Conservation (phyloP, 75 land plant genomes). For the Cupressus sempervirens region DNA sequence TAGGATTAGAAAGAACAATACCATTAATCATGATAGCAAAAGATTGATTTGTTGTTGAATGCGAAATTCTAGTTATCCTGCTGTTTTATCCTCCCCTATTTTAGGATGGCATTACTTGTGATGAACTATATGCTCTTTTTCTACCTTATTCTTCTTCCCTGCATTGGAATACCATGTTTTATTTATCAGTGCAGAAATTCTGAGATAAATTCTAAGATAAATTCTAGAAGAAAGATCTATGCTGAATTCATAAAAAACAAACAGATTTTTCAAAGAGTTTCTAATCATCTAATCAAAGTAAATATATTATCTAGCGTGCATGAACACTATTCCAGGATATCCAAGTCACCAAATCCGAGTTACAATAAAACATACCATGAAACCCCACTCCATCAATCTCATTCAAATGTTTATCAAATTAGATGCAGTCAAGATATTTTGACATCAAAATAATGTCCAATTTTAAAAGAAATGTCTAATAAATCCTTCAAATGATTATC, state of each 20-base stretch:
- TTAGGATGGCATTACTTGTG: conserved; percentile 19
- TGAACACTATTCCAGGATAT: no score
- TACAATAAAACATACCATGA: not conserved
- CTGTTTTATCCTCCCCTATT: not conserved
- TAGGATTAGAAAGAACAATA: no score
- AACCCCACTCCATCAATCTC: not conserved
- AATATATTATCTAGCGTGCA: not conserved
- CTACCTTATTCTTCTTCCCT: not conserved
- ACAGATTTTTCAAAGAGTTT: not conserved
- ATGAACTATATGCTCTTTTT: conserved; percentile 38
- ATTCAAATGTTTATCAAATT: no score
- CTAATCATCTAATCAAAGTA: not conserved
- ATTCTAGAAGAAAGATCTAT: not conserved
- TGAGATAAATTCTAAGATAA: no score
- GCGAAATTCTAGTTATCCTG: no score
- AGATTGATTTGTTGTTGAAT: no score
- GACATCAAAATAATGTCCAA: no score
- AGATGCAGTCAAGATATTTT: no score
- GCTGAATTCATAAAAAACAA: no score
- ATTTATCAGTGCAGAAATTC: not conserved
- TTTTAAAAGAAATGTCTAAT: not conserved
- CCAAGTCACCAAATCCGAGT: not conserved
- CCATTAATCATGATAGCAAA: no score
- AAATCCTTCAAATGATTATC: not conserved
- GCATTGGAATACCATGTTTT: not conserved